Base-by-base conservation (phyloP, 495 filamentous ascomycete genomes). In the Hyphodiscus hymeniophilus region DNA sequence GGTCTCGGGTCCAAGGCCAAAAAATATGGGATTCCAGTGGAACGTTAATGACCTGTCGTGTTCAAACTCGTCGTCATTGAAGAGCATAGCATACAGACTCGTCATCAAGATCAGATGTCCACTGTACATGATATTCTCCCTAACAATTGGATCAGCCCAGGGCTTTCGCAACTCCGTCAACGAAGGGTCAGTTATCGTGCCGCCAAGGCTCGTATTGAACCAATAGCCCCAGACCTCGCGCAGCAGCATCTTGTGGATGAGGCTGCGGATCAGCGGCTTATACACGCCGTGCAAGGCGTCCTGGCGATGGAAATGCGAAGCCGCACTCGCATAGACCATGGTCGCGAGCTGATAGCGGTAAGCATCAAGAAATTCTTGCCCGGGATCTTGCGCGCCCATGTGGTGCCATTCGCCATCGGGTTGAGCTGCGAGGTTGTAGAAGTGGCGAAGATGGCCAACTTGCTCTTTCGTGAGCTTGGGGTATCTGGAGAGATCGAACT, bases 311-410 rank as follows among this genome's bases (percentile, higher is more conserved):
- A 7, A 36, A 18, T 36, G 34, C 13, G 34, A 5, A 36, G 17
- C 34, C 6, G 6, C 34, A 7, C 6, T 18, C 6, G 34, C 34
- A n/a, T 36, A 36, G 4, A 57, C 54, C 64, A 67, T 68, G 18
- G 59, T 63, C 1, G 64, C 61, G 1, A 70, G 44, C 39, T 67
- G 63, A 42, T 70, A 70, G 5, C 66, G 58, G 42, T 63, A 61
- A 1, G 60, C 61, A 33, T 63, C 63, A 15, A 63, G 55, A 42
- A 52, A 66, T 47, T 68, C 65, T 44, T 69, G 51, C 26, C 38
- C 57, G 12, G 63, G 64, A 3, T 65, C 60, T 32, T 62, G 54
- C 5, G 58, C 30, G 6, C 66, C 66, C 64, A 68, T 67, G 23
- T 54, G 51, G 13, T 46, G 38, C 64, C 66, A 70, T 34, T 67